Evolutionary conservation across 129 eudicot genomes (phyloP).

Genomic region (Smallanthus sonchifolius): DNA sequence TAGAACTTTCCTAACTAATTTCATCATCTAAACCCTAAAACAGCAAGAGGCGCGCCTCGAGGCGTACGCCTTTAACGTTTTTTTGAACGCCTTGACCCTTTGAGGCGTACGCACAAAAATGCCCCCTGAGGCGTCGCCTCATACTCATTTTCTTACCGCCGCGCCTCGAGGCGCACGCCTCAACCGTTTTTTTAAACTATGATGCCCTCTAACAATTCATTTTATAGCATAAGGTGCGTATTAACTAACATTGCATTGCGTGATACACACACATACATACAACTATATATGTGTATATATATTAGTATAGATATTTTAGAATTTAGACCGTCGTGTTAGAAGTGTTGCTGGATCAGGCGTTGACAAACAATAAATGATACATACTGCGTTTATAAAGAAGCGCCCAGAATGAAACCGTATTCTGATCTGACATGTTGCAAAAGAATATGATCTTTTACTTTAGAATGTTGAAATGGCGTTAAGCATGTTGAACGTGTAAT

Average conservation of each 20-base stretch:
- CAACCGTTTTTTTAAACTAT: too few relatives aligned
- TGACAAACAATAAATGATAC: neutral
- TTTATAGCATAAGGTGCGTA: neutral
- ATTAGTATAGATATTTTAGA: too few relatives aligned
- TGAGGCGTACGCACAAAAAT: too few relatives aligned
- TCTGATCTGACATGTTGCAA: neutral
- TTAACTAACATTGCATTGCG: neutral
- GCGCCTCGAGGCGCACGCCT: too few relatives aligned
- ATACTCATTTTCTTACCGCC: too few relatives aligned
- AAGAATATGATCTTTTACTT: neutral
- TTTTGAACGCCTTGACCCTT: too few relatives aligned
- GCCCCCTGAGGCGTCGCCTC: too few relatives aligned
- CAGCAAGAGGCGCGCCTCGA: too few relatives aligned
- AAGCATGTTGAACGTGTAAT: neutral
- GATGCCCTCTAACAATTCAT: neutral
- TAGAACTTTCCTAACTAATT: too few relatives aligned
- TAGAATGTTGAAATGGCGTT: neutral
- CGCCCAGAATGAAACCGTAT: neutral
- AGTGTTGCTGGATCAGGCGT: neutral
- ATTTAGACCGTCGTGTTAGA: neutral
- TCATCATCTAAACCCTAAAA: too few relatives aligned
- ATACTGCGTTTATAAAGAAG: conserved; percentile 5
- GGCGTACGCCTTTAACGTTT: too few relatives aligned
- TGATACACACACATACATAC: neutral
- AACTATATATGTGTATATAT: too few relatives aligned